Evolutionary conservation across 495 filamentous ascomycete species (phyloP), one percentile per base, ranked within the genome.

Genomic region (Mycothermus thermophilus): DNA sequence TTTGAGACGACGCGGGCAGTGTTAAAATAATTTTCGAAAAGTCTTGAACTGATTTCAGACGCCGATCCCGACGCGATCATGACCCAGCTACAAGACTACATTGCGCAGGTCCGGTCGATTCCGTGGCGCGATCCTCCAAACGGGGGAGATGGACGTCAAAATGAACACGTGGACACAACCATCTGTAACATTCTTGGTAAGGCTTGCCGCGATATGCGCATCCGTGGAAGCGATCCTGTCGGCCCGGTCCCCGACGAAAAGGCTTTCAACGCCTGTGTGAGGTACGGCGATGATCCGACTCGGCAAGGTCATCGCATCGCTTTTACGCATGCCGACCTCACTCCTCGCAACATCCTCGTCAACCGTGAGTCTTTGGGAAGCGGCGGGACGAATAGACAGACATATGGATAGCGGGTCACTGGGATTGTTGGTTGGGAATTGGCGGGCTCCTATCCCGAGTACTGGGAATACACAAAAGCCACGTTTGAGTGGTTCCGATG

Each of bases 361-460:
- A 52, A 66, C 27, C 8, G 20, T n/a, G n/a, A 23, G 15, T 39
- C 9, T 16, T 8, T n/a, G n/a, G n/a, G n/a, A n/a, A n/a, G 1
- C 14, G 34, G 8, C 15, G 22, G 43, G 35, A 36, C 30, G 38
- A 50, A 53, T 40, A n/a, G 11, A 20, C n/a, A n/a, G n/a, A n/a
- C n/a, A n/a, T n/a, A n/a, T 33, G 36, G 36, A 37, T 52, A 55
- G 44, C 45, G 42, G 24, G 47, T 52, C 14, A 46, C 52, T 13
- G 55, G 58, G n/a, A 46, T 46, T 16, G 46, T 46, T 9, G 33
- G 59, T 27, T 71, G 66, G 67, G 66, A 71, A 50, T 61, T 50
- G 10, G 60, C 63, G 26, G 65, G 66, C 14, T 69, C 62, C 58
- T 70, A 62, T 51, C 68, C 65, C 10, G 52, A 54, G 16, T 71